phyloP scores from a whole-genome alignment of 2,329 filamentous ascomycete genomes.

The Beauveria scarabaeidicola region DNA sequence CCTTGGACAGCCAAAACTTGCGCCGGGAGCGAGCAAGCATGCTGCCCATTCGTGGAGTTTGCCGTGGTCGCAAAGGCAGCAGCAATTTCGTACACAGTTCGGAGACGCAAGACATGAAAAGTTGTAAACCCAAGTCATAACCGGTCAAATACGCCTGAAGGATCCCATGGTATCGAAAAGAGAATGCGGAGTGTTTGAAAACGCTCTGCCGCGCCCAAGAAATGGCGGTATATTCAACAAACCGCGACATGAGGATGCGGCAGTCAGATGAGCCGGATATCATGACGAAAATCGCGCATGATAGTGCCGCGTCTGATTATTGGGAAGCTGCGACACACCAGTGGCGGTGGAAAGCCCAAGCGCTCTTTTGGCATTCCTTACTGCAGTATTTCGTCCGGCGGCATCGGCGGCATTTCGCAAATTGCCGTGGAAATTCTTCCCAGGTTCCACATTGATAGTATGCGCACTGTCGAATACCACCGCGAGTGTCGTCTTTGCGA shows the following conservation, averaged over 20 bases:
- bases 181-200: slow-evolving; percentile 32
- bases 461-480: slow-evolving; percentile 92
- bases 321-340: slow-evolving; percentile 79
- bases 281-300: slow-evolving; percentile 13
- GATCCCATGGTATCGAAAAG: slow-evolving; percentile 35
- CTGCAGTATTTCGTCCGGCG: slow-evolving; percentile 98
- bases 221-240: slow-evolving; percentile 24
- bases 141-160: slow-evolving; percentile 12
- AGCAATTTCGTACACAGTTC: not conserved
- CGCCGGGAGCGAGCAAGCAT: not conserved
- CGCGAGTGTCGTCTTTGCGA: slow-evolving; percentile 90
- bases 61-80: not conserved
- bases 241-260: slow-evolving; percentile 13
- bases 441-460: slow-evolving; percentile 98
- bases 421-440: slow-evolving; percentile 94
- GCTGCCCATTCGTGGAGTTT: not conserved
- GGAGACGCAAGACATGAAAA: slow-evolving; percentile 3
- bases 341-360: slow-evolving; percentile 96
- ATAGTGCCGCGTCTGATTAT: slow-evolving; percentile 22
- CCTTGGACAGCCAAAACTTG: not conserved
- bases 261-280: slow-evolving; percentile 19
- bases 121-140: slow-evolving; percentile 7
- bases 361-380: slow-evolving; percentile 98
- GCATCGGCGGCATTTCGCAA: slow-evolving; percentile 94
- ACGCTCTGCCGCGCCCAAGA: slow-evolving; percentile 35